phyloP scores from a whole-genome alignment of 2,329 filamentous ascomycete genomes.

The Sclerotinia minor region DNA sequence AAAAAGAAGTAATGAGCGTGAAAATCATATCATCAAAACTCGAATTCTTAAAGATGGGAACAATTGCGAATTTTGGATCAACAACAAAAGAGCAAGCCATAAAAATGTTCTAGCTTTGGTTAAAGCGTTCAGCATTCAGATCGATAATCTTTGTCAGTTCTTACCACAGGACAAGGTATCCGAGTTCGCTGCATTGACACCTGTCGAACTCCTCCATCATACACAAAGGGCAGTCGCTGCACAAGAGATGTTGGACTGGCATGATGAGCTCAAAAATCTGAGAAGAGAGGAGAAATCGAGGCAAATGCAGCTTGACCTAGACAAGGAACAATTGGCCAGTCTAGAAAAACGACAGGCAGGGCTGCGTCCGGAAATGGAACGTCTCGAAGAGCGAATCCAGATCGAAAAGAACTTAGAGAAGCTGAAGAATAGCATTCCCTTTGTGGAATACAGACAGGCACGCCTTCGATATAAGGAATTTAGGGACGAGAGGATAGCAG shows the following conservation, averaged over 20 bases:
- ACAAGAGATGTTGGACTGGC: slow-evolving; percentile 75
- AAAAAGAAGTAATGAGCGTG: slow-evolving; percentile 55
- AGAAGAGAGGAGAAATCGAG: slow-evolving; percentile 68
- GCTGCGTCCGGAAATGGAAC: slow-evolving; percentile 79
- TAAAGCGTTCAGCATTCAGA: slow-evolving; percentile 78
- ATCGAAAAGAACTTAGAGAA: slow-evolving; percentile 64
- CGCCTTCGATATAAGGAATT: slow-evolving; percentile 50
- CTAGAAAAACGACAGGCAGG: slow-evolving; percentile 71
- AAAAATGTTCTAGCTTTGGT: slow-evolving; percentile 68
- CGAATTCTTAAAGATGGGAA: slow-evolving; percentile 82
- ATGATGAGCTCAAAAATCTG: slow-evolving; percentile 70
- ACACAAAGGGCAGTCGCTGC: slow-evolving; percentile 88
- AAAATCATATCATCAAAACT: slow-evolving; percentile 73
- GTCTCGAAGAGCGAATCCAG: slow-evolving; percentile 71
- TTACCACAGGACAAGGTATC: slow-evolving; percentile 93
- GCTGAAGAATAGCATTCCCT: slow-evolving; percentile 64
- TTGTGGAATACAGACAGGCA: slow-evolving; percentile 63
- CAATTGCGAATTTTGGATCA: slow-evolving; percentile 74
- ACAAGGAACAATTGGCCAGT: slow-evolving; percentile 63
- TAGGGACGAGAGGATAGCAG: slow-evolving; percentile 56
- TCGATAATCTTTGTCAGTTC: slow-evolving; percentile 97
- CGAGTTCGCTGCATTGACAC: slow-evolving; percentile 83
- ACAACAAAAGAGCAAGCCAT: slow-evolving; percentile 62
- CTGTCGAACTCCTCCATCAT: slow-evolving; percentile 77
- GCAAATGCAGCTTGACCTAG: slow-evolving; percentile 56